Conservation (phyloP, 179 eudicot genomes). For the Silene noctiflora region DNA sequence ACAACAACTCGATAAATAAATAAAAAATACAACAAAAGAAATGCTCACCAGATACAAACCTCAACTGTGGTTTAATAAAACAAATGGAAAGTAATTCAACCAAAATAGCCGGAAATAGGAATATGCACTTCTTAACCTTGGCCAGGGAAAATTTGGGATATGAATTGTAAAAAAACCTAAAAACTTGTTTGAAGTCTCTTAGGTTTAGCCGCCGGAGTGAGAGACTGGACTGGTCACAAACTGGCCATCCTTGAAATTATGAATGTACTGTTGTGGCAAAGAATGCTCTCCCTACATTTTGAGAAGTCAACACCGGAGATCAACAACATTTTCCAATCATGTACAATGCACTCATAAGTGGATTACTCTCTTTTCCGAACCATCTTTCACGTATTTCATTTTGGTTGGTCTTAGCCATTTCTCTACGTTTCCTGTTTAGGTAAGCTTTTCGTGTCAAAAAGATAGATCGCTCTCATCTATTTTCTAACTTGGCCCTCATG, state of each 20-base stretch:
- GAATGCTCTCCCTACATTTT: conserved; percentile 76
- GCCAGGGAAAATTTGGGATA: not conserved
- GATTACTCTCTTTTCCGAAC: too few species aligned
- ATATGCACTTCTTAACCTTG: conserved; percentile 18
- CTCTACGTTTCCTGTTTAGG: not conserved
- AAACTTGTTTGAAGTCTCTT: not conserved
- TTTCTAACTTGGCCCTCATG: not conserved
- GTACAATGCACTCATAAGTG: not conserved
- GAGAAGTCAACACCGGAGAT: not conserved
- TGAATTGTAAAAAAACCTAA: not conserved
- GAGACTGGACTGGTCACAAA: conserved; percentile 80
- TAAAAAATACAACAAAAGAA: not conserved
- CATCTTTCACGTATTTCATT: not conserved
- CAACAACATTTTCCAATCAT: not conserved
- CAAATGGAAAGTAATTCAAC: not conserved
- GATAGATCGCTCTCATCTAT: not conserved
- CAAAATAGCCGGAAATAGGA: conserved; percentile 13
- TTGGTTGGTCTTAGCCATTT: not conserved
- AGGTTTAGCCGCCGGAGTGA: conserved; percentile 67
- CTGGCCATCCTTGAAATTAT: conserved; percentile 69
- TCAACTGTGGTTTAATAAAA: not conserved
- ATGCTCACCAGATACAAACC: conserved; percentile 4
- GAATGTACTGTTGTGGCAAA: conserved; percentile 84
- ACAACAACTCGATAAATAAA: not conserved
- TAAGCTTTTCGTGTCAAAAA: not conserved